phyloP scores from a whole-genome alignment of 2,329 filamentous ascomycete species.

The Pyrenophora teres region DNA sequence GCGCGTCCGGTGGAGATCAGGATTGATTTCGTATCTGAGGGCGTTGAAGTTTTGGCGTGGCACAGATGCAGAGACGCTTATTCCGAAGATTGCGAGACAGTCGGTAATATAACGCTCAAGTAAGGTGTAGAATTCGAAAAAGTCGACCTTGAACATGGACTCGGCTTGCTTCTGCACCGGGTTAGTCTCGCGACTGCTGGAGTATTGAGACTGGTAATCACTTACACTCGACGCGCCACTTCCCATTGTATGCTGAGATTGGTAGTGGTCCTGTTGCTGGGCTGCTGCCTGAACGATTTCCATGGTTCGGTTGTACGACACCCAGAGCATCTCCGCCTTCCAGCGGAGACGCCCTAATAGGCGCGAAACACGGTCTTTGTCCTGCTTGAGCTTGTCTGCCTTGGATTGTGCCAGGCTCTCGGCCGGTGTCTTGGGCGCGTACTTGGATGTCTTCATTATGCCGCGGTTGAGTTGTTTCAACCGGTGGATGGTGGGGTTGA shows the following conservation, averaged over 20 bases:
- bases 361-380: constrained; percentile 35
- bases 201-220: neutral
- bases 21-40: constrained; percentile 42
- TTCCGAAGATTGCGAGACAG: constrained; percentile 66
- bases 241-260: constrained; percentile 17
- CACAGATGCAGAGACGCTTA: constrained; percentile 51
- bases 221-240: constrained; percentile 29
- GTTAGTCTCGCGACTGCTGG: constrained; percentile 6
- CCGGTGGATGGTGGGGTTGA: no score
- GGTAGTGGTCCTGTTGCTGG: constrained; percentile 19
- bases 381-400: constrained; percentile 34
- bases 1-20: constrained; percentile 25
- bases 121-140: constrained; percentile 75
- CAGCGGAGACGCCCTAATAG: constrained; percentile 39
- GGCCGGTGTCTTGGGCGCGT: constrained; percentile 37
- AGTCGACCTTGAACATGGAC: constrained; percentile 75
- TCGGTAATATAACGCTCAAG: constrained; percentile 73
- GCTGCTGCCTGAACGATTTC: constrained; percentile 28
- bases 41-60: constrained; percentile 31
- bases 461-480: no score
- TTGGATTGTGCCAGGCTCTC: constrained; percentile 32
- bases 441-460: constrained; percentile 36
- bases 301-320: constrained; percentile 36
- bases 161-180: constrained; percentile 37
- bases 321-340: constrained; percentile 43